These are phyloP conservation scores for Silene uniflora DNA, from an alignment of 148 eudicot species.

Conservation along the genomic window DNA sequence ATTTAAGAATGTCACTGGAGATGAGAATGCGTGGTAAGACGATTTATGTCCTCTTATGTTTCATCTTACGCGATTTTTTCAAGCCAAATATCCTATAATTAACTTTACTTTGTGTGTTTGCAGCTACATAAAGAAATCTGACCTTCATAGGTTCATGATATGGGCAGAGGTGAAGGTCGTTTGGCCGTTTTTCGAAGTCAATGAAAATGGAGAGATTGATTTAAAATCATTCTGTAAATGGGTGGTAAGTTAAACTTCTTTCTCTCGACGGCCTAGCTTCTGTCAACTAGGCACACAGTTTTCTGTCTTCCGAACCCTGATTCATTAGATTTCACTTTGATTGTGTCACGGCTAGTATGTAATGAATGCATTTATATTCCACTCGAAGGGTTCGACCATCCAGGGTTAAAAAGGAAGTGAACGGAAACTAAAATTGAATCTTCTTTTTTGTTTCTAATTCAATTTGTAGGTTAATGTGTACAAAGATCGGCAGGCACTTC, in stretches of 20 bases:
- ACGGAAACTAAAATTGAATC: not conserved
- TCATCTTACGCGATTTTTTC: not conserved
- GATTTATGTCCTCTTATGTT: not conserved
- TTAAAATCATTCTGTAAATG: slow-evolving; percentile 53
- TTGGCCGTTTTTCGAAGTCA: slow-evolving; percentile 49
- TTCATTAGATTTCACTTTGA: not conserved
- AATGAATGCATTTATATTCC: no score
- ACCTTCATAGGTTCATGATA: slow-evolving; percentile 65
- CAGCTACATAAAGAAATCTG: slow-evolving; percentile 61
- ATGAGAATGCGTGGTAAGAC: slow-evolving; percentile 27
- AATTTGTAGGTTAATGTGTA: slow-evolving; percentile 55
- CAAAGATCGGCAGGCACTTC: slow-evolving; percentile 62
- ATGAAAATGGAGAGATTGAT: slow-evolving; percentile 54
- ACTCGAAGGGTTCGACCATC: no score
- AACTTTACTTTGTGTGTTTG: not conserved
- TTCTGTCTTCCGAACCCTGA: no score
- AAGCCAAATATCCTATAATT: no score
- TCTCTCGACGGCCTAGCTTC: not conserved
- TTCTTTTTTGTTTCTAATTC: not conserved
- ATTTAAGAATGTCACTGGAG: slow-evolving; percentile 51
- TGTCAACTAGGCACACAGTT: not conserved
- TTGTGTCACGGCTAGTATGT: not conserved
- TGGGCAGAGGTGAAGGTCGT: slow-evolving; percentile 65
- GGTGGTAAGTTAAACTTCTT: slow-evolving; percentile 58
- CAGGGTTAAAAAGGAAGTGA: no score